Conservation (phyloP, 2,329 filamentous ascomycete genomes). For the Sporothrix brunneoviolacea region DNA sequence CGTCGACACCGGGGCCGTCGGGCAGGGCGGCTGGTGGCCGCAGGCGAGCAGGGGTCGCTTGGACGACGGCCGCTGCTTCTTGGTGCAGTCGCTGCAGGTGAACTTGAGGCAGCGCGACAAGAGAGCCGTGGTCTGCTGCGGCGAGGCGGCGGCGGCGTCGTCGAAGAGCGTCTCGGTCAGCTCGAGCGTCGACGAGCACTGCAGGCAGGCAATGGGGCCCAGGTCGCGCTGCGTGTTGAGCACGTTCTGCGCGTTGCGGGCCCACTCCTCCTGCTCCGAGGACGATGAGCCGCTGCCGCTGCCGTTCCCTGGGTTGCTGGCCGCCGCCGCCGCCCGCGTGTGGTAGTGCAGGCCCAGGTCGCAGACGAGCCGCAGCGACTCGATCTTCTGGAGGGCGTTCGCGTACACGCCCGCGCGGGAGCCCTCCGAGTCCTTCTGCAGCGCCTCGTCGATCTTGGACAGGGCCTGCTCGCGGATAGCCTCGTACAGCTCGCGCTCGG, state of each 20-base stretch:
- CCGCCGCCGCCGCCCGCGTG: no score
- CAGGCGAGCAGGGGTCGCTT: slow-evolving; percentile 15
- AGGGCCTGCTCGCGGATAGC: slow-evolving; percentile 23
- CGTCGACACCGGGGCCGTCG: slow-evolving; percentile 21
- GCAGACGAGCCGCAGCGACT: slow-evolving; percentile 39
- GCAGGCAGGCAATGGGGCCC: slow-evolving; percentile 21
- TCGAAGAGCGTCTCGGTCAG: slow-evolving; percentile 21
- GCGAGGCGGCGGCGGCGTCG: not conserved
- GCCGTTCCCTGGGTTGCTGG: slow-evolving; percentile 19
- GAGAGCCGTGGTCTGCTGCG: slow-evolving; percentile 1
- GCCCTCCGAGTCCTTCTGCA: slow-evolving; percentile 18
- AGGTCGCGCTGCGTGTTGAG: slow-evolving; percentile 31
- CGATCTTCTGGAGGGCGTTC: slow-evolving; percentile 39
- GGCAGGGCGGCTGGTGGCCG: slow-evolving; percentile 22
- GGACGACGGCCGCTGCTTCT: not conserved
- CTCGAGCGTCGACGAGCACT: slow-evolving; percentile 24
- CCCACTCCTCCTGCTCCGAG: slow-evolving; percentile 17
- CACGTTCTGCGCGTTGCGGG: slow-evolving; percentile 24
- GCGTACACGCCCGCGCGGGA: slow-evolving; percentile 24
- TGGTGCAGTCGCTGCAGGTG: slow-evolving; percentile 26
- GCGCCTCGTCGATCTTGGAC: slow-evolving; percentile 28
- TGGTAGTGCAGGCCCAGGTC: slow-evolving; percentile 38
- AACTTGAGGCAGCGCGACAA: slow-evolving; percentile 31
- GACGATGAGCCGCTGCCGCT: not conserved
- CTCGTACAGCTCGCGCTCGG: slow-evolving; percentile 33